Base-by-base conservation (phyloP, 1,139 yeast species). In the Pichia sp. region DNA sequence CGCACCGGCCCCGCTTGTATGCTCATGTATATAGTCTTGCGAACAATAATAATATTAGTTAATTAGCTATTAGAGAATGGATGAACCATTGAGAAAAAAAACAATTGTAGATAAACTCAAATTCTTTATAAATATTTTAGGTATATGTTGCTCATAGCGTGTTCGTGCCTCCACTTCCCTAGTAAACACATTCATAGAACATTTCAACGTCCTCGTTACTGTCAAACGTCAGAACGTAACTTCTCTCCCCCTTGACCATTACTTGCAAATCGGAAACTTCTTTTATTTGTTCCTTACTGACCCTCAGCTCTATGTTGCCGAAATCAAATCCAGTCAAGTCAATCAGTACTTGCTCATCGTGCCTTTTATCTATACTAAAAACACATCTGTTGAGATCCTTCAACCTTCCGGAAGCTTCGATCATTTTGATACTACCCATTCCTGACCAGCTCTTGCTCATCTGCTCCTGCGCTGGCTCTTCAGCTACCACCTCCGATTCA, bases 281-380 rank as follows among this genome's bases (percentile, higher is more conserved):
- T 10, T 47, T 56, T 29, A 64, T 23, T 11, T 52, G 47, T 8
- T 57, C 45, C 5, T 36, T 36, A 1, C 6, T 2, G 4, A 52
- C 29, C 13, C 38, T 40, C 3, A 59, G 11, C 26, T 51, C 60
- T 32, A 59, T 49, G 34, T 49, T 56, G 43, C 62, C 62, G 45
- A 58, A 59, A 19, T 59, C 61, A 47, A 56, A 59, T n/a, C 61
- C 59, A 4, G 54, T 58, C 8, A 59, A 54, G 11, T 59, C 61
- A 23, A 59, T 15, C 7, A 2, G 10, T 11, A 57, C 19, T 4
- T 23, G 41, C 2, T 41, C 11, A 0, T 36, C 42, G 19, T 13
- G 11, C 16, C 45, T 45, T n/a, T 45, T 47, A 5, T 23, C 23
- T 15, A 55, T 42, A 44, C 31, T 54, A 11, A 58, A 30, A 11